Percentiles rank a stretch among this genome's conserved stretches.
These are phyloP conservation scores for Cyclotella choctawhatcheeana DNA, from an alignment of 108 stramenopile genomes.

Conservation along the genomic window DNA sequence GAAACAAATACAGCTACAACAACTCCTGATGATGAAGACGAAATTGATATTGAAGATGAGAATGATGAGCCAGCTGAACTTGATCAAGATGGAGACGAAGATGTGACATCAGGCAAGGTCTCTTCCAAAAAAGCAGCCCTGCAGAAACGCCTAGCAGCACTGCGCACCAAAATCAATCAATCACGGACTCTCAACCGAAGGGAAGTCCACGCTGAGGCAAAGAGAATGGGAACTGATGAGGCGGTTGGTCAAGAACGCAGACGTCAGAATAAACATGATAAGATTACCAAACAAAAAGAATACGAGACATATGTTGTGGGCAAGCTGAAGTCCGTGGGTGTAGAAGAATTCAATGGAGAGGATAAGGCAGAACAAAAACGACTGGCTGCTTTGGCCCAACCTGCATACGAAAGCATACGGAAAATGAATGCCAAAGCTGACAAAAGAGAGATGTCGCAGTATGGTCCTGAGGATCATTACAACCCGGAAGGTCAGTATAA, in stretches of 20 bases:
- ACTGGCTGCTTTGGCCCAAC: constrained; percentile 44
- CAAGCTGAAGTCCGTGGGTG: constrained; percentile 25
- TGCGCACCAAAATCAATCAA: constrained; percentile 90
- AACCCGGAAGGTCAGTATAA: constrained; percentile 84
- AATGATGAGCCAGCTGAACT: constrained; percentile 50
- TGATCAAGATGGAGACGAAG: constrained; percentile 38
- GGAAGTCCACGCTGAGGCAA: constrained; percentile 79
- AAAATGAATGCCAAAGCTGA: constrained; percentile 46
- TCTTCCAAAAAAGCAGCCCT: constrained; percentile 59
- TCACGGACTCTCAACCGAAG: constrained; percentile 83
- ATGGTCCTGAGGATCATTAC: constrained; percentile 71
- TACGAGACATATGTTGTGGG: constrained; percentile 51
- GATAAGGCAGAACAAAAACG: constrained; percentile 44
- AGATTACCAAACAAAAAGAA: constrained; percentile 56
- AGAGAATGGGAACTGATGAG: constrained; percentile 74
- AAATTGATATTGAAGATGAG: constrained; percentile 27
- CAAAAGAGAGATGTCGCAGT: constrained; percentile 45
- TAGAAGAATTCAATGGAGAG: constrained; percentile 2
- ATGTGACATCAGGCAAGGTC: constrained; percentile 27
- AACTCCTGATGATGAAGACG: constrained; percentile 32
- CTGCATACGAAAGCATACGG: constrained; percentile 42
- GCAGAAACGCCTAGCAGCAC: constrained; percentile 68
- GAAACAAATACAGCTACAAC: neutral
- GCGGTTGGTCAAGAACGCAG: constrained; percentile 63
- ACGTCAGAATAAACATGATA: constrained; percentile 60